phyloP scores from a whole-genome alignment of 2,329 filamentous ascomycete species.

The Diaporthe vaccinii region DNA sequence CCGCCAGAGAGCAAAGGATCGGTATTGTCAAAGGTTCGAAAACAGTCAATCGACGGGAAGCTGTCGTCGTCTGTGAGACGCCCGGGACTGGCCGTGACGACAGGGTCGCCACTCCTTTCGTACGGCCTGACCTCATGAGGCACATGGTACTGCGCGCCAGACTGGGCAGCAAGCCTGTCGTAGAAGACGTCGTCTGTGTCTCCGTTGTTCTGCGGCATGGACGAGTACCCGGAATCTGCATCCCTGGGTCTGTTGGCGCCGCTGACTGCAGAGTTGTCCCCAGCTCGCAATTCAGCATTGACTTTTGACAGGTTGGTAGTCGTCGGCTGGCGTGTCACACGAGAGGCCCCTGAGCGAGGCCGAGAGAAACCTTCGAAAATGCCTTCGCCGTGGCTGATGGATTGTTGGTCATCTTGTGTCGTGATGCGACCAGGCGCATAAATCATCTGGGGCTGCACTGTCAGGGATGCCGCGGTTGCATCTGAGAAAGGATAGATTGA shows the following conservation, averaged over 20 bases:
- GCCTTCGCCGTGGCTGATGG: too few relatives aligned
- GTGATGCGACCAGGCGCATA: not conserved
- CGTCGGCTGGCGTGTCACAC: not conserved
- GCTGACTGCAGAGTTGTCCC: not conserved
- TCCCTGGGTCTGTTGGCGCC: not conserved
- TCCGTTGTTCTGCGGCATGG: not conserved
- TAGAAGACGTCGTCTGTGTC: not conserved
- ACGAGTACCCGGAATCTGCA: not conserved
- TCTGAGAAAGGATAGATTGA: not conserved
- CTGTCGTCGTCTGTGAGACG: not conserved
- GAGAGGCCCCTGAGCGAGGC: accelerated
- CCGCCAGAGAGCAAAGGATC: not conserved
- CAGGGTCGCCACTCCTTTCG: not conserved
- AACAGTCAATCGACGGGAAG: not conserved
- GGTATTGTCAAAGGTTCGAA: not conserved
- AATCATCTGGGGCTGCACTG: not conserved
- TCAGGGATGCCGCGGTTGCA: not conserved
- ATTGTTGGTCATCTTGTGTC: not conserved
- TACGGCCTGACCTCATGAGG: not conserved
- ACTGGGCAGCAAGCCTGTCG: not conserved
- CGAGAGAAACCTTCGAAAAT: not conserved
- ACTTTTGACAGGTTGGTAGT: not conserved
- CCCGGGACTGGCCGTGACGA: not conserved
- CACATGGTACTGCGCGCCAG: not conserved
- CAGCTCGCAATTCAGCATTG: not conserved